phyloP scores from a whole-genome alignment of 2,329 filamentous ascomycete genomes.

The Microsporum audouinii region DNA sequence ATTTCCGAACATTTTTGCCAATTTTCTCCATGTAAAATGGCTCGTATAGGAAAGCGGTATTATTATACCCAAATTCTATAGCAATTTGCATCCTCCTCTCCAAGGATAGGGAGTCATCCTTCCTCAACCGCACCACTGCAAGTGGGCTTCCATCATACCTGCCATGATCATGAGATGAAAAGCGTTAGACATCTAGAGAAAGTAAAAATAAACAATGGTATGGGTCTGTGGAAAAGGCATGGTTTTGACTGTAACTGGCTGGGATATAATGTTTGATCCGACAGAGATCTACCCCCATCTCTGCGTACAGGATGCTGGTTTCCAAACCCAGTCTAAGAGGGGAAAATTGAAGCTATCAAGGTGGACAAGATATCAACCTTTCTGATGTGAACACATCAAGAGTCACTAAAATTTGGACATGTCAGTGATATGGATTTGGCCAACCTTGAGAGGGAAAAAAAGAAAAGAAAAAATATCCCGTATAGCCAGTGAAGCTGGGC shows the following conservation, averaged over 20 bases:
- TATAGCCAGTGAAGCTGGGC: not conserved
- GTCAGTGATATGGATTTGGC: constrained; percentile 4
- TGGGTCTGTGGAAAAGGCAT: not conserved
- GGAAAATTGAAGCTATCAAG: constrained; percentile 2
- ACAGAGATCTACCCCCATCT: not conserved
- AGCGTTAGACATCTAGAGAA: constrained; percentile 2
- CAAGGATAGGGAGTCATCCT: constrained; percentile 35
- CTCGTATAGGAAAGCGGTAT: constrained; percentile 52
- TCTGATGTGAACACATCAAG: constrained; percentile 20
- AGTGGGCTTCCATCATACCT: constrained; percentile 45
- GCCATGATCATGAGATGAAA: not conserved
- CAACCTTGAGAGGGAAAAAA: not conserved
- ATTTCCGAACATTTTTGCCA: constrained; percentile 29
- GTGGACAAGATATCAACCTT: constrained; percentile 12
- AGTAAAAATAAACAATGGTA: not conserved
- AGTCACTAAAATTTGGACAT: constrained; percentile 8
- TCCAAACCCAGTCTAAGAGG: not conserved
- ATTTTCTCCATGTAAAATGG: constrained; percentile 15
- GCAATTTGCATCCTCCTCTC: constrained; percentile 48
- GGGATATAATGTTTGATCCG: not conserved
- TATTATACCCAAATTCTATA: constrained; percentile 53
- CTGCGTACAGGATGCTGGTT: not conserved
- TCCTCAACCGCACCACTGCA: constrained; percentile 45
- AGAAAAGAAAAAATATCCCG: not conserved
- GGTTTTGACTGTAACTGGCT: not conserved